phyloP scores from a whole-genome alignment of 1,139 yeast species.

The Saccharomyces hybrid region DNA sequence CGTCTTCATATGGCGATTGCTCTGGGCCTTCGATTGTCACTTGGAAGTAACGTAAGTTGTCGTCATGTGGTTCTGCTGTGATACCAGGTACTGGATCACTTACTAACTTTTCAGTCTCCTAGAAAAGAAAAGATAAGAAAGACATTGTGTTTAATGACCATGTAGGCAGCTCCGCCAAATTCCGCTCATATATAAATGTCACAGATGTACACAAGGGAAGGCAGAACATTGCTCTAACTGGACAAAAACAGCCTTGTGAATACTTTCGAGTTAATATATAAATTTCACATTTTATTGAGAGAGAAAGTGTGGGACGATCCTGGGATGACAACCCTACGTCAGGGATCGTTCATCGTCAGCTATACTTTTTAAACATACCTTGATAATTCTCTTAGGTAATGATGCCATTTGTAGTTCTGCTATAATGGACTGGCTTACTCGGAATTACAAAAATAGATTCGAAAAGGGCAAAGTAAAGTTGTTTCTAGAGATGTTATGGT shows the following conservation, averaged over 20 bases:
- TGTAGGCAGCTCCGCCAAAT: not conserved
- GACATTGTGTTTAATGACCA: not conserved
- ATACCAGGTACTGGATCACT: conserved; percentile 98
- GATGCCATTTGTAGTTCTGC: conserved; percentile 42
- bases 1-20: conserved; percentile 52
- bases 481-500: not conserved
- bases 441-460: not conserved
- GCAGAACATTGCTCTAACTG: not conserved
- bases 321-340: not conserved
- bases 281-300: not conserved
- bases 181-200: not conserved
- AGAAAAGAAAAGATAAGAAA: not conserved
- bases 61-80: conserved; percentile 86
- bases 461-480: not conserved
- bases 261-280: not conserved
- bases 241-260: not conserved
- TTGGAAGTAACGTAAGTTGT: conserved; percentile 84
- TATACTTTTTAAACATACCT: conserved; percentile 35
- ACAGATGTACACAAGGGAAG: not conserved
- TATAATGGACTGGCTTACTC: not conserved
- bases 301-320: not conserved
- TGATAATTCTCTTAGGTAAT: conserved; percentile 82
- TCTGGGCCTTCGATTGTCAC: conserved; percentile 84
- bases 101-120: conserved; percentile 86
- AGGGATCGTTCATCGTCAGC: not conserved